Conservation (phyloP, 495 filamentous ascomycete genomes). For the Trichocladium uniseriatum region DNA sequence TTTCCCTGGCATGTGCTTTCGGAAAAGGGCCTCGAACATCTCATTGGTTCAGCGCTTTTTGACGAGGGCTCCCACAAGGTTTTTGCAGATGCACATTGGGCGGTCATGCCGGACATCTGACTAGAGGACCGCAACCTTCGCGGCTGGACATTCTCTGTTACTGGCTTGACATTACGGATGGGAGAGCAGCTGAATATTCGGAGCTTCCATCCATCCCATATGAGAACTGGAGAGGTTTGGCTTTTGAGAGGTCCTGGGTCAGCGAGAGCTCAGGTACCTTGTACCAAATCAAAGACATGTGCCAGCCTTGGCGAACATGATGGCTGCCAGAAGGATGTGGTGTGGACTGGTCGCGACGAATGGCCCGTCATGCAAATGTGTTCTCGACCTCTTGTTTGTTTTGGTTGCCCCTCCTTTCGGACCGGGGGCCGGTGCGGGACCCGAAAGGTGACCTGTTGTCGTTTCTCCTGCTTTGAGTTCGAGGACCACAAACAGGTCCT, state of each 20-base stretch:
- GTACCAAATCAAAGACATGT: too few relatives aligned
- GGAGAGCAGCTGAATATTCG: slow-evolving; percentile 10
- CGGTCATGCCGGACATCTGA: background rate
- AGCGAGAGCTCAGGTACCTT: too few relatives aligned
- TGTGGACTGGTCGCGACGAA: too few relatives aligned
- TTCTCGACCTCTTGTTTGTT: slow-evolving; percentile 2
- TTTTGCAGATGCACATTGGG: background rate
- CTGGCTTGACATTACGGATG: background rate
- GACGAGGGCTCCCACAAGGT: background rate
- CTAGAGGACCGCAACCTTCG: background rate
- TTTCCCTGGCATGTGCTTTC: slow-evolving; percentile 1
- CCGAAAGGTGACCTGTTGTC: too few relatives aligned
- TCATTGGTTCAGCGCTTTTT: background rate
- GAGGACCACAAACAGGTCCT: too few relatives aligned
- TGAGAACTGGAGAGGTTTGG: background rate
- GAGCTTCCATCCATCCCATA: background rate
- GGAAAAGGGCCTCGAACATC: background rate
- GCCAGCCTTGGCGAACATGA: too few relatives aligned
- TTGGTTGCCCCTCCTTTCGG: slow-evolving; percentile 1
- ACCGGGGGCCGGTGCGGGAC: background rate
- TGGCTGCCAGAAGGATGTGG: too few relatives aligned
- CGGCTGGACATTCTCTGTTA: background rate
- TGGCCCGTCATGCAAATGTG: background rate
- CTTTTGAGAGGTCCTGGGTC: background rate
- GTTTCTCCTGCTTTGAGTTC: background rate